Evolutionary conservation across 139 green algal genomes (phyloP), one percentile per base, ranked within the genome.

Genomic region (Chlamydomonas sp.): DNA sequence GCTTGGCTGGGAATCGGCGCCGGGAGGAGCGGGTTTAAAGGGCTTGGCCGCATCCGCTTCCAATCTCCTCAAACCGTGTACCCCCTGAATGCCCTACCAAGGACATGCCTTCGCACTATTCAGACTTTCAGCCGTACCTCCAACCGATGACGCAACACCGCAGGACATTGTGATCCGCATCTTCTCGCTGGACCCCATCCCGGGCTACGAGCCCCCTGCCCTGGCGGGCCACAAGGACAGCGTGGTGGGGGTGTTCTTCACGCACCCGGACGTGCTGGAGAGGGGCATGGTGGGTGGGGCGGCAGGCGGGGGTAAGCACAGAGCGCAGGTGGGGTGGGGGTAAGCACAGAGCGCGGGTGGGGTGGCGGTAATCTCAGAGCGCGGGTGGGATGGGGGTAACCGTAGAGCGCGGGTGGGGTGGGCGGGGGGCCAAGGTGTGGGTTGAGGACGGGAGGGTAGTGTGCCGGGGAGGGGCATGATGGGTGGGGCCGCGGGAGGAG

Each of bases 181-280:
- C 1, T n/a, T n/a, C n/a, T 97, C 94, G 0, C 83, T 98, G n/a
- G 74, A 98, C 73, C 92, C 94, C 0, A 89, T 99, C 1, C n/a
- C 95, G 3, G 96, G 94, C n/a, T 99, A 97, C 92, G 91, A 91
- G 73, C 94, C 95, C n/a, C 93, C 94, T 12, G 94, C 91, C 2
- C 94, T 99, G 78, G 71, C 91, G 14, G 98, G 97, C 2, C 98
- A 99, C 92, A 94, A 94, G 80, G 97, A 98, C 49, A 72, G 83
- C 3, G 80, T 96, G 12, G 83, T 97, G 4, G 95, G 4, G 2
- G 94, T 97, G 5, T 97, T 97, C 84, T 99, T 98, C 88, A 91
- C 89, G 2, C 75, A 85, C 61, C 76, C 79, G 2, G 81, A 81
- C 15, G 91, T 82, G 20, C 78, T 59, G 49, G 63, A 60, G 16